Base-by-base conservation (phyloP, 257 asterid genomes). In the Ophiorrhiza pumila region DNA sequence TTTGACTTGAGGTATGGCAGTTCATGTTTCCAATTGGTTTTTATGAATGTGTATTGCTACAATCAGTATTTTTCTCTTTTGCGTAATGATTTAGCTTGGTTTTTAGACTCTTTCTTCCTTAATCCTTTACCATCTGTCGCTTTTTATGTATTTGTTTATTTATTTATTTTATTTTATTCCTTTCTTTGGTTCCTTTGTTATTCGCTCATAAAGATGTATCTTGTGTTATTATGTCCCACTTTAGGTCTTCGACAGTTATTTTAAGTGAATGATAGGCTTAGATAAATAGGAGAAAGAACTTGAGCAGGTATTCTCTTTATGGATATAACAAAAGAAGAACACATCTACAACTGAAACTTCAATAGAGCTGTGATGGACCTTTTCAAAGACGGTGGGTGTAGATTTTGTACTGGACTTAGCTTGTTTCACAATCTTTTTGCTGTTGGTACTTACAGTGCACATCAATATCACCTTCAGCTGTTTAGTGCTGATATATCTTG, bases 1-100 rank as follows among this genome's bases (percentile, higher is more conserved):
- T 91, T 91, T 74, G 95, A 94, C 80, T 82, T 94, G 86, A 94
- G 96, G 98, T 93, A 82, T 79, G 85, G 42, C 49, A 66, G 66
- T 65, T 78, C 58, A 15, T 46, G 66, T 29, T 68, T 57, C 45
- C 56, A 65, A 58, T 50, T 49, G 61, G 55, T 14, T 14, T 63
- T 25, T 37, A 6, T 39, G 50, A 62, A 37, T 80, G 62, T 49
- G 57, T 18, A 27, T 34, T 45, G 39, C 29, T 67, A 3, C 9
- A 2, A 27, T 35, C 34, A 5, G 12, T 32, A 5, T 65, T 10
- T 41, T 52, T 37, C 10, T 13, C 18, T 27, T 31, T 58, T 58
- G n/a, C 65, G 14, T 5, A 34, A 20, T 10, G 20, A 49, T 15
- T 22, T 50, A 32, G 43, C 37, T 17, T 20, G 27, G 17, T 18